Percentiles rank a stretch among this genome's conserved stretches.
Evolutionary conservation across 2,329 filamentous ascomycete species (phyloP).

Genomic region (Zasmidium cellare): DNA sequence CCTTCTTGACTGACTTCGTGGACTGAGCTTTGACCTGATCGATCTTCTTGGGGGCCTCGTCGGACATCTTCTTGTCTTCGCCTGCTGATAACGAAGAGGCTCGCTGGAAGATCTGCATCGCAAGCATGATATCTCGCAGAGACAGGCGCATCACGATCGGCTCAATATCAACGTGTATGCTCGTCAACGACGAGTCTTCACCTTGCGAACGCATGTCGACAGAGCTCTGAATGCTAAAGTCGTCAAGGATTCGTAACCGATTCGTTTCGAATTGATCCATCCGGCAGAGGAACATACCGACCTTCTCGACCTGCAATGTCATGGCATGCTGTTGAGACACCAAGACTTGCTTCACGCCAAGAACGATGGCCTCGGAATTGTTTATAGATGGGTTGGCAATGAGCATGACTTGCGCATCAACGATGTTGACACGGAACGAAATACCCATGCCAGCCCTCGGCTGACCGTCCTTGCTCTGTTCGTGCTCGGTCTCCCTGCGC

Average conservation of each 20-base stretch:
- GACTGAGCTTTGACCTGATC: constrained; percentile 50
- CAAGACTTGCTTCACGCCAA: constrained; percentile 90
- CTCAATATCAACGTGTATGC: constrained; percentile 83
- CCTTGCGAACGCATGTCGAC: constrained; percentile 72
- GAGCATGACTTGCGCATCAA: constrained; percentile 93
- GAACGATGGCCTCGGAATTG: constrained; percentile 91
- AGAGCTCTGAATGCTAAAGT: constrained; percentile 88
- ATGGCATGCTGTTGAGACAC: constrained; percentile 91
- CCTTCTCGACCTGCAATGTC: constrained; percentile 87
- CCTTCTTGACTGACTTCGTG: constrained; percentile 36
- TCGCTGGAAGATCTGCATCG: constrained; percentile 86
- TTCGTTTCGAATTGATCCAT: constrained; percentile 98
- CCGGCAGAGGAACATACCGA: constrained; percentile 97
- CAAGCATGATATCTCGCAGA: constrained; percentile 89
- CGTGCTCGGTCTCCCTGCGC: constrained; percentile 23
- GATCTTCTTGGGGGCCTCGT: constrained; percentile 59
- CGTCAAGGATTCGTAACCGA: constrained; percentile 87
- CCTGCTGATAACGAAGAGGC: constrained; percentile 77
- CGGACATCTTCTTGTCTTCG: constrained; percentile 47
- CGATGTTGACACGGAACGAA: constrained; percentile 88
- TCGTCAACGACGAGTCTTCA: constrained; percentile 63
- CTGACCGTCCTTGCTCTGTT: constrained; percentile 31
- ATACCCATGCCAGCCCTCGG: constrained; percentile 63
- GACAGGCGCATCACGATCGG: constrained; percentile 88
- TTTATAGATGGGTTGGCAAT: constrained; percentile 90